phyloP scores from a whole-genome alignment of 1,139 yeast species.

The Pichia sp. region DNA sequence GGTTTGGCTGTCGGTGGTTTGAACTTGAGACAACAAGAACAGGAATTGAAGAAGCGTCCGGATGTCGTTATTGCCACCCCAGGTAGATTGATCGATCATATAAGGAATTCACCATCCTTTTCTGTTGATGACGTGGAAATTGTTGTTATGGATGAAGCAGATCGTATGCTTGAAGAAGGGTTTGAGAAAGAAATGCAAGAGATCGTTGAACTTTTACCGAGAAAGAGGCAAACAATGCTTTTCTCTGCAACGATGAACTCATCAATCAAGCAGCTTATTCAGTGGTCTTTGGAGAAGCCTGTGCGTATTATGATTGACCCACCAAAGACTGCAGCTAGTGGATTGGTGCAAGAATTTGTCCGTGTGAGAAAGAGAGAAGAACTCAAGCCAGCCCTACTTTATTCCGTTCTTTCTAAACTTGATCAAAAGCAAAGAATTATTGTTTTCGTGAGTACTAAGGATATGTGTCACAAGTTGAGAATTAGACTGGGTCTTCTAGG shows the following conservation, averaged over 20 bases:
- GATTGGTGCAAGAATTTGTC: constrained; percentile 85
- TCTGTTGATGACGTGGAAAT: constrained; percentile 88
- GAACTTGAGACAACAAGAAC: constrained; percentile 91
- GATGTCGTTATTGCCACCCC: constrained; percentile 97
- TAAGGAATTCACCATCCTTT: constrained; percentile 90
- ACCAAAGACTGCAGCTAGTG: constrained; percentile 86
- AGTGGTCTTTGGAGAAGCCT: constrained; percentile 80
- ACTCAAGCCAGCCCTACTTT: constrained; percentile 75
- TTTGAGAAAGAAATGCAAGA: constrained; percentile 93
- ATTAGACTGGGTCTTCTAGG: constrained; percentile 83
- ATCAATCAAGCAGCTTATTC: constrained; percentile 78
- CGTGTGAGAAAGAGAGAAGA: constrained; percentile 87
- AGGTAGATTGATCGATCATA: constrained; percentile 94
- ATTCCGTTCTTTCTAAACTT: constrained; percentile 58
- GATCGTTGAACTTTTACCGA: constrained; percentile 77
- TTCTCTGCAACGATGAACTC: constrained; percentile 99
- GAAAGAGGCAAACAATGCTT: constrained; percentile 84
- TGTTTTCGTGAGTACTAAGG: constrained; percentile 87
- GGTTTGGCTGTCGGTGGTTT: constrained; percentile 98
- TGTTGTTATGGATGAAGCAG: constrained; percentile 94
- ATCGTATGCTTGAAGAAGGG: constrained; percentile 98
- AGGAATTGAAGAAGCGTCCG: constrained; percentile 83
- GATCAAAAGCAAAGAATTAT: constrained; percentile 64
- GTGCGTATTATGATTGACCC: constrained; percentile 95
- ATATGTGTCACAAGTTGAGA: constrained; percentile 80